A percentile compares a stretch with the other conserved stretches of the same genome.
Conservation (phyloP, 228 moss, liverwort and hornwort species). For the Sphagnum fallax region DNA sequence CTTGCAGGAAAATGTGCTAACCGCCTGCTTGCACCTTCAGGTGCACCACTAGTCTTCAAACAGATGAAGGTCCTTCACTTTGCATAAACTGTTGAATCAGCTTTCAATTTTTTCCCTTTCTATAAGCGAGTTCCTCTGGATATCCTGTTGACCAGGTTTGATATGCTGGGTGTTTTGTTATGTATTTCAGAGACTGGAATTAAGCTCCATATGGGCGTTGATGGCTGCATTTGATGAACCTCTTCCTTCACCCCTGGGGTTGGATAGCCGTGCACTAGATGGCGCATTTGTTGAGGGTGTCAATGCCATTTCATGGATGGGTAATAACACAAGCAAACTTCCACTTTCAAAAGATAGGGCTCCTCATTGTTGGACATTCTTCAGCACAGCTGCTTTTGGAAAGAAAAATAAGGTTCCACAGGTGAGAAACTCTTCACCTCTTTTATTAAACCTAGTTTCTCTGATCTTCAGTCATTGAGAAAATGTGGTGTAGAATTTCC, state of each 20-base stretch:
- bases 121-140: no score
- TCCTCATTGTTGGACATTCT: constrained; percentile 92
- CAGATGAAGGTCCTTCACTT: constrained; percentile 72
- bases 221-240: constrained; percentile 86
- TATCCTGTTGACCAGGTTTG: no score
- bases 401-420: constrained; percentile 93
- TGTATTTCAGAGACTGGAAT: constrained; percentile 56
- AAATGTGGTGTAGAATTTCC: neutral
- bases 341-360: constrained; percentile 21
- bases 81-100: neutral
- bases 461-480: neutral
- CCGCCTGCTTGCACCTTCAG: constrained; percentile 80
- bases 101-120: no score
- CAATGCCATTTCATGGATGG: constrained; percentile 86
- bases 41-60: constrained; percentile 62
- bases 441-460: neutral
- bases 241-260: constrained; percentile 43
- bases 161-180: no score
- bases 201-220: constrained; percentile 95
- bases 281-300: constrained; percentile 89
- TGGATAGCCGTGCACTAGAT: constrained; percentile 44
- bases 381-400: constrained; percentile 83
- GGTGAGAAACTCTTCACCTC: constrained; percentile 9
- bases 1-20: constrained; percentile 91
- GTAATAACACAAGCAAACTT: constrained; percentile 77